Evolutionary conservation across 164 flowering plant genomes (phyloP), one percentile per base, ranked within the genome.

Genomic region (Kingdonia uniflora): DNA sequence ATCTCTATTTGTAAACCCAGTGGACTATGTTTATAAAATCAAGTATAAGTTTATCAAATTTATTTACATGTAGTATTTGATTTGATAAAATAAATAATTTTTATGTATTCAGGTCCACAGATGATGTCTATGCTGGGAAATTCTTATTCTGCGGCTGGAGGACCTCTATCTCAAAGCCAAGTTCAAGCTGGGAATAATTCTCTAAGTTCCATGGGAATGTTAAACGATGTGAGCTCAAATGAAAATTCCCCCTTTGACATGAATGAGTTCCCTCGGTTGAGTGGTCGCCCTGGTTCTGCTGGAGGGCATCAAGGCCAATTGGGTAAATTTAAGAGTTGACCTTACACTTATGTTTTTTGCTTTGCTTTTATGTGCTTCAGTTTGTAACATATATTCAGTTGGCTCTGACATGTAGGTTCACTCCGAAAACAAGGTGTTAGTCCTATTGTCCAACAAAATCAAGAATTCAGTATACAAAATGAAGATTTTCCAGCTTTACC

Each of bases 401-500:
- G 29, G 13, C 8, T 21, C n/a, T 15, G 56, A 20, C 26, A 49
- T 68, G 66, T 74, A 87, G 94, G 95, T 68, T 82, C 84, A 5
- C 52, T 86, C 52, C 73, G 85, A 42, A 86, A 87, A 66, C 92
- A 76, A 67, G 51, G 51, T 47, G 51, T 47, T 20, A 47, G 80
- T 67, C 75, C 87, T 37, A 71, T 80, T 52, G 80, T 74, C 42
- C 95, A 84, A 69, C 95, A 84, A 65, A 86, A 76, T 65, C 92
- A 89, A 73, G 97, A 89, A 68, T 89, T 89, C 65, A 89, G 92
- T 76, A 80, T 86, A 47, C 92, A 82, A 70, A 89, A 82, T 74
- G 97, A 89, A 70, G 97, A 89, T 69, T 86, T 89, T 66, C 97
- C 95, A 47, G 97, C 97, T 38, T 78, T 87, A 53, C 95, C 91